Percentiles rank a stretch among this genome's conserved stretches.
These are phyloP conservation scores for Torrubiella hemipterigena DNA, from an alignment of 2,329 filamentous ascomycete genomes.

Conservation along the genomic window DNA sequence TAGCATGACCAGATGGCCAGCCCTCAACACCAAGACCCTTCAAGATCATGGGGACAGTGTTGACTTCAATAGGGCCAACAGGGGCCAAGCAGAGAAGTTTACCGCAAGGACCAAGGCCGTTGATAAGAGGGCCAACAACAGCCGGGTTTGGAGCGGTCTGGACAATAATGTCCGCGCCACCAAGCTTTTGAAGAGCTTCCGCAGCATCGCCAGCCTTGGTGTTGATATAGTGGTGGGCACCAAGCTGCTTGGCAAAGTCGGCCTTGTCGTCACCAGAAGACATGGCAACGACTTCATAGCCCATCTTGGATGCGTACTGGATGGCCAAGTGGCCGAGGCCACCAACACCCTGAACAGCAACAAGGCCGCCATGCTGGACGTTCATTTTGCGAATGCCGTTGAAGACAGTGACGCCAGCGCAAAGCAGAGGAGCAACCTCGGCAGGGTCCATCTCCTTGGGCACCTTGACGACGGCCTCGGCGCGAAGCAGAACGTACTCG, in stretches of 20 bases:
- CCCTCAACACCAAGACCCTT: conserved; percentile 51
- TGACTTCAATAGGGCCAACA: conserved; percentile 30
- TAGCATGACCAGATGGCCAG: conserved; percentile 49
- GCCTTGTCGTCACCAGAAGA: conserved; percentile 55
- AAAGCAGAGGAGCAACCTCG: conserved; percentile 47
- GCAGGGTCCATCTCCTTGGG: conserved; percentile 39
- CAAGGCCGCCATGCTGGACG: conserved; percentile 37
- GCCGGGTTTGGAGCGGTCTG: conserved; percentile 50
- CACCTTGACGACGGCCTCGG: conserved; percentile 47
- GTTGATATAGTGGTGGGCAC: conserved; percentile 34
- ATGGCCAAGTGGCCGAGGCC: conserved; percentile 69
- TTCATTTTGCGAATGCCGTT: conserved; percentile 43
- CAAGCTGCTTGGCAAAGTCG: conserved; percentile 44
- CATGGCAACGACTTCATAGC: conserved; percentile 59
- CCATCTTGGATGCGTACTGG: conserved; percentile 66
- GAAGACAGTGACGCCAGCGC: conserved; percentile 54
- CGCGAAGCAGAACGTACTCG: conserved; percentile 48
- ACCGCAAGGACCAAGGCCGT: conserved; percentile 40
- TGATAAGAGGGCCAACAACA: conserved; percentile 38
- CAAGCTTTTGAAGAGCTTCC: conserved; percentile 38
- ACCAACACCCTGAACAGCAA: conserved; percentile 57
- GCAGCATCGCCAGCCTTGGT: conserved; percentile 36
- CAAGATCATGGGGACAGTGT: conserved; percentile 26
- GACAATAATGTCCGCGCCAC: conserved; percentile 50
- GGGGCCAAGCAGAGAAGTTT: conserved; percentile 49